These are phyloP conservation scores for Benincasa hispida DNA, from an alignment of 306 rosid genomes.

Conservation along the genomic window DNA sequence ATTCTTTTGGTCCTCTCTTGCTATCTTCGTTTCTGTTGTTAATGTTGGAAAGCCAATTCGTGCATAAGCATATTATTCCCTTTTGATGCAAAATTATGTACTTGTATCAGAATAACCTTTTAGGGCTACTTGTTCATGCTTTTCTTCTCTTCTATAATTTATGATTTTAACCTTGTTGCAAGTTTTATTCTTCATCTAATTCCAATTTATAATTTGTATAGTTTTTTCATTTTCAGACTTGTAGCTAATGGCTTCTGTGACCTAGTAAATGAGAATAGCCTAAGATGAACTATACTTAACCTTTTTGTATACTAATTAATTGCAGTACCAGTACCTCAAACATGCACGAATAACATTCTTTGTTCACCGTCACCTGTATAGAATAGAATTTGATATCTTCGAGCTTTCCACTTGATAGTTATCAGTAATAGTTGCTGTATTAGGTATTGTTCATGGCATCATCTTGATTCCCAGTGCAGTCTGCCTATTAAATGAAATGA, in stretches of 20 bases:
- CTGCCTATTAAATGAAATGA: not conserved
- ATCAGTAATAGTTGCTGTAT: not conserved
- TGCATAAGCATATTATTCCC: not conserved
- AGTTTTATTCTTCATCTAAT: not conserved
- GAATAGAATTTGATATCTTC: not conserved
- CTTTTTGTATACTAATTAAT: not conserved
- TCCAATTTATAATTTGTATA: not conserved
- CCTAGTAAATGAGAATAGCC: not conserved
- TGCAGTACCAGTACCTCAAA: not conserved
- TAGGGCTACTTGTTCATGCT: not conserved
- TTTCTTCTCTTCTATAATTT: not conserved
- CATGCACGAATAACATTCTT: not conserved
- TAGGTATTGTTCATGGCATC: not conserved
- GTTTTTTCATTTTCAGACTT: not conserved
- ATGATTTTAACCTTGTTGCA: not conserved
- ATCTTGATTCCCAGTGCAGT: not conserved
- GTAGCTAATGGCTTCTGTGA: not conserved
- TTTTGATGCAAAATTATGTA: not conserved
- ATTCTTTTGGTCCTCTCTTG: not conserved
- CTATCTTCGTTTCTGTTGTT: not conserved
- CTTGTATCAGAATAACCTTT: not conserved
- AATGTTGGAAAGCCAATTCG: not conserved
- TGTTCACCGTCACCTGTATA: not conserved
- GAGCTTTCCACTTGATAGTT: not conserved
- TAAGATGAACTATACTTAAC: not conserved